Conservation (phyloP, 345 rosid species). For the Lepidium aucheri region DNA sequence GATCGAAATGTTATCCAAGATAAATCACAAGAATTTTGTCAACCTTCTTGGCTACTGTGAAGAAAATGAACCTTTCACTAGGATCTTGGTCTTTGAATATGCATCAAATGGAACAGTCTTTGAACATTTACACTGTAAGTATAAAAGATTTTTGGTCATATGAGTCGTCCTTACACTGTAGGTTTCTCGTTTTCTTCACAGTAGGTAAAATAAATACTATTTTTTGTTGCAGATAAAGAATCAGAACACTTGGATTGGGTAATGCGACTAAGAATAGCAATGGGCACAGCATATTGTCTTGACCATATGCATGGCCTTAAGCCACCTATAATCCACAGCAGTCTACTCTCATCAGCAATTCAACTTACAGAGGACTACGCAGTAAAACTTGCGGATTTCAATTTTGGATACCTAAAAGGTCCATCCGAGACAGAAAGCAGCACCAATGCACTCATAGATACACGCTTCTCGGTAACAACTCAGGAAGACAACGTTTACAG, state of each 20-base stretch:
- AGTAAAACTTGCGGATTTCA: slow-evolving; percentile 57
- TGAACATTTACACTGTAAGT: slow-evolving; percentile 92
- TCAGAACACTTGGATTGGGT: slow-evolving; percentile 89
- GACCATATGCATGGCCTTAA: slow-evolving; percentile 80
- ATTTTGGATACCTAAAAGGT: slow-evolving; percentile 37
- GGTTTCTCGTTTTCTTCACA: neutral
- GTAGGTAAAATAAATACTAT: neutral
- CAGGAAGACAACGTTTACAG: slow-evolving; percentile 43
- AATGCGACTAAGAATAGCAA: slow-evolving; percentile 65
- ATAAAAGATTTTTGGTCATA: neutral
- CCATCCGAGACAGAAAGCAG: slow-evolving; percentile 26
- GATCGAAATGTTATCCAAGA: slow-evolving; percentile 73
- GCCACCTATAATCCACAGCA: slow-evolving; percentile 53
- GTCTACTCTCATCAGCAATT: slow-evolving; percentile 51
- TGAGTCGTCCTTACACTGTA: neutral
- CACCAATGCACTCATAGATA: slow-evolving; percentile 27
- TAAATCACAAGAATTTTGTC: slow-evolving; percentile 94
- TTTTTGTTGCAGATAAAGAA: slow-evolving; percentile 58
- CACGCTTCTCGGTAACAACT: slow-evolving; percentile 2
- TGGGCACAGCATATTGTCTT: slow-evolving; percentile 88
- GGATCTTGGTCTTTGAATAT: slow-evolving; percentile 95
- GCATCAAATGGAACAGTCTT: slow-evolving; percentile 91
- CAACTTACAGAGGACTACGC: slow-evolving; percentile 91
- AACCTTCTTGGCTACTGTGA: slow-evolving; percentile 92
- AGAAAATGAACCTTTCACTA: slow-evolving; percentile 83